phyloP scores from a whole-genome alignment of 352 stramenopile genomes.

The Phytopythium chamaehyphon region DNA sequence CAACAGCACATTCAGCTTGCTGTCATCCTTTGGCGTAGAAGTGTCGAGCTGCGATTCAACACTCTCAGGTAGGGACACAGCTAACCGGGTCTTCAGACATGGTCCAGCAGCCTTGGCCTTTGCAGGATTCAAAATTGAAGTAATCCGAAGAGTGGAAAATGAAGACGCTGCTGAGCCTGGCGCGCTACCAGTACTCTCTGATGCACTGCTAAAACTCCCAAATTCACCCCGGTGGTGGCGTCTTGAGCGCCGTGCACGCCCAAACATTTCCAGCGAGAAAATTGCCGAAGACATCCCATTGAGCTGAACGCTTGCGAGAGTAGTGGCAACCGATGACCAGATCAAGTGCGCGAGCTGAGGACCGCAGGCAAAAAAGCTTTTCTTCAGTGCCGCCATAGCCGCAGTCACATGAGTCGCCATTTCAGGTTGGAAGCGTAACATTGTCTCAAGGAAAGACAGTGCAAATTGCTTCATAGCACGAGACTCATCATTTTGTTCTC shows the following conservation, averaged over 20 bases:
- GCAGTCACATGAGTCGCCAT: constrained; percentile 37
- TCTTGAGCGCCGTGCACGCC: neutral
- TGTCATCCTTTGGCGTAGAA: constrained; percentile 71
- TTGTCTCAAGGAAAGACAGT: constrained; percentile 55
- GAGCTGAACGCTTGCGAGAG: constrained; percentile 55
- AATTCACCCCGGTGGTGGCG: constrained; percentile 2
- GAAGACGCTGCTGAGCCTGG: constrained; percentile 24
- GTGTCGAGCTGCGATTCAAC: constrained; percentile 65
- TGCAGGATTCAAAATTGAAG: constrained; percentile 52
- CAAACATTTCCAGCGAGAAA: constrained; percentile 34
- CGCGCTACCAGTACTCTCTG: constrained; percentile 8
- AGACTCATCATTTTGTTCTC: constrained; percentile 30
- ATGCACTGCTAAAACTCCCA: constrained; percentile 8
- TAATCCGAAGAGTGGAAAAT: constrained; percentile 71
- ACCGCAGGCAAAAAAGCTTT: constrained; percentile 64
- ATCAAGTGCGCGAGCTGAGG: constrained; percentile 73
- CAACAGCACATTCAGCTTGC: constrained; percentile 69
- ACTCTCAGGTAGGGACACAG: constrained; percentile 60
- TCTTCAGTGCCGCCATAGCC: constrained; percentile 59
- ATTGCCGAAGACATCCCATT: constrained; percentile 71
- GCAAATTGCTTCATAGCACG: constrained; percentile 79
- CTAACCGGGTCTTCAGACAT: constrained; percentile 54
- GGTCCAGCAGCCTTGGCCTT: constrained; percentile 12
- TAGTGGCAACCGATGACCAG: constrained; percentile 66
- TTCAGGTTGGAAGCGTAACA: constrained; percentile 65